These are phyloP conservation scores for Chlorella variabilis DNA, from an alignment of 163 green algal genomes.

Conservation along the genomic window DNA sequence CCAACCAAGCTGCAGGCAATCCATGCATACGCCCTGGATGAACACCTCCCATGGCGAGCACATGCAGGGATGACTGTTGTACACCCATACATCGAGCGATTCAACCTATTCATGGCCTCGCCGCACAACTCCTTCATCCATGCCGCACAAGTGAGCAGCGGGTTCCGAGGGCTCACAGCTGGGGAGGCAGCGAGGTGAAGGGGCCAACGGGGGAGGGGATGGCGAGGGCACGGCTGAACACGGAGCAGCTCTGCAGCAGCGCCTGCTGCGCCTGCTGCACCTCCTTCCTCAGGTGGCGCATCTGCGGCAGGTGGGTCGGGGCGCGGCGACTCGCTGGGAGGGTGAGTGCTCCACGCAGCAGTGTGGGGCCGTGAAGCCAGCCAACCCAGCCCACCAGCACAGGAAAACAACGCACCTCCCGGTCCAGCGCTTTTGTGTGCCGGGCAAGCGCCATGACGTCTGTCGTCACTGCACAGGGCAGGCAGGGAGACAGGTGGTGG, in stretches of 20 bases:
- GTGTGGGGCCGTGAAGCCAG: too few species aligned
- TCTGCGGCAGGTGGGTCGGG: not conserved
- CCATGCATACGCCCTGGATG: too few species aligned
- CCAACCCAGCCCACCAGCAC: too few species aligned
- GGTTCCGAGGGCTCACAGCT: conserved; percentile 23
- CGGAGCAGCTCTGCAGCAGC: conserved; percentile 30
- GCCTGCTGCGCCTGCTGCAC: conserved; percentile 25
- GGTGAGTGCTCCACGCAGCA: too few species aligned
- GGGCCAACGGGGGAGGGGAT: conserved; percentile 28
- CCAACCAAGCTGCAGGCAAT: too few species aligned
- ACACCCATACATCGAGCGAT: too few species aligned
- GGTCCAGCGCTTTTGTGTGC: conserved; percentile 42
- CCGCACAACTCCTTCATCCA: too few species aligned
- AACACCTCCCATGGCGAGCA: too few species aligned
- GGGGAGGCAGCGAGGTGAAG: conserved; percentile 23
- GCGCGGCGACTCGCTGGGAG: too few species aligned
- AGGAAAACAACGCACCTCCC: conserved; percentile 2
- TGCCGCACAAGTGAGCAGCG: too few species aligned
- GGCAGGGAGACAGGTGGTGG: not conserved
- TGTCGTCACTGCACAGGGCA: conserved; percentile 14
- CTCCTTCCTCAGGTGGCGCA: not conserved
- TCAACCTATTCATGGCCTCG: too few species aligned
- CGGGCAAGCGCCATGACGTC: conserved; percentile 41
- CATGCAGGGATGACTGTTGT: too few species aligned
- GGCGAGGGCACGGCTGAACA: conserved; percentile 39